Evolutionary conservation across 192 early-diverging fungal species (phyloP), one percentile per base, ranked within the genome.

Genomic region (Gigaspora rosea): DNA sequence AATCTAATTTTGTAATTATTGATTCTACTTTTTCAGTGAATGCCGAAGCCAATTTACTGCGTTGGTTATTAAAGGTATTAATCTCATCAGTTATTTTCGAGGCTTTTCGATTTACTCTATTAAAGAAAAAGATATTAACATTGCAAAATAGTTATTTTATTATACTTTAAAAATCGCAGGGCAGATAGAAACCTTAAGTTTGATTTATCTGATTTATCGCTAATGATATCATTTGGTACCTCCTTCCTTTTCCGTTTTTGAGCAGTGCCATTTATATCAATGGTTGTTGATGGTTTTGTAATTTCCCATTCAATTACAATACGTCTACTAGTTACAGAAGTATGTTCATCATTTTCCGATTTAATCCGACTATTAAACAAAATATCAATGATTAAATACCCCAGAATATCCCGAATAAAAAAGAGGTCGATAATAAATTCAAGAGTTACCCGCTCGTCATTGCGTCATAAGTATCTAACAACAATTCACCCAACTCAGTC

Each of bases 41-140:
- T 15, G 59, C 72, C 8, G 2, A n/a, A 47, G 54, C 36, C 13
- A 35, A 35, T 13, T 58, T 11, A 49, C 61, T 46, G 2, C 72
- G 72, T 61, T 74, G 32, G 12, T 27, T 13, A 41, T 74, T 74
- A 48, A 74, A 74, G 3, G 67, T 41, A 27, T 69, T 47, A 32
- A 69, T 69, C 22, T 48, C n/a, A 10, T 47, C 46, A 0, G 46
- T 51, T 22, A 27, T 48, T 27, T 69, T 69, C 1, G 67, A 50
- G 2, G 47, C 47, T 4, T 18, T n/a, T 11, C 72, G 36, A 6
- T 59, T 62, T 27, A 36, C 9, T 49, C 72, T 61, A 48, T 7
- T 48, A 36, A 27, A 67, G 8, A 20, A n/a, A 47, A n/a, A 6
- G 8, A 8, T 5, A 67, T 16, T 11, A 47, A n/a, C 18, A 36